phyloP scores from a whole-genome alignment of 2,329 filamentous ascomycete genomes.

The Aureobasidium lini region DNA sequence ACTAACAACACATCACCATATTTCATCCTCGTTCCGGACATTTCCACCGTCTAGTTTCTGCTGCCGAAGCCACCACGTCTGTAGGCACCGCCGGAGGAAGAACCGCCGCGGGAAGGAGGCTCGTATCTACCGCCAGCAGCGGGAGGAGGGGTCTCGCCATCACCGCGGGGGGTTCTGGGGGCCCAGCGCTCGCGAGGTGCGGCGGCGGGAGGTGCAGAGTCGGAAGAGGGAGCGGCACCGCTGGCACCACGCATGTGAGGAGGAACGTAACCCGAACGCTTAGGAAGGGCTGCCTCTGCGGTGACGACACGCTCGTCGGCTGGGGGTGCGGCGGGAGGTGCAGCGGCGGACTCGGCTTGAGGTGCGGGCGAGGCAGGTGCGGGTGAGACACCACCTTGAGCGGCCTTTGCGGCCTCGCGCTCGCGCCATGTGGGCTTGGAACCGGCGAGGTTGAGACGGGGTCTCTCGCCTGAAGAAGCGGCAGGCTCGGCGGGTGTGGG shows the following conservation, averaged over 20 bases:
- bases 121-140: constrained; percentile 20
- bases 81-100: constrained; percentile 16
- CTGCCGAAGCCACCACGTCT: constrained; percentile 15
- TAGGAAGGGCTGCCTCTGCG: constrained; percentile 30
- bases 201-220: not conserved
- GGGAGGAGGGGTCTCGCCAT: constrained; percentile 19
- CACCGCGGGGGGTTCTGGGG: constrained; percentile 16
- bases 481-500: constrained; percentile 34
- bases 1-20: not conserved
- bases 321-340: constrained; percentile 25
- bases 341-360: constrained; percentile 24
- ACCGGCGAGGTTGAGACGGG: constrained; percentile 54
- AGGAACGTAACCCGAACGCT: constrained; percentile 39
- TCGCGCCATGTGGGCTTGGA: constrained; percentile 66
- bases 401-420: constrained; percentile 50
- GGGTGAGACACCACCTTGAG: constrained; percentile 24
- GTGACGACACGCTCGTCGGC: constrained; percentile 31
- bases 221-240: constrained; percentile 22
- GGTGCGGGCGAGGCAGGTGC: constrained; percentile 26
- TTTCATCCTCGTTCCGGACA: not conserved
- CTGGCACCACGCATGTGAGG: constrained; percentile 34
- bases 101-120: constrained; percentile 18
- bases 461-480: constrained; percentile 45
- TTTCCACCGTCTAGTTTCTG: not conserved
- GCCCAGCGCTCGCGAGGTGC: constrained; percentile 4